These are phyloP conservation scores for Viridothelium virens DNA, from an alignment of 495 filamentous ascomycete genomes.

Conservation along the genomic window DNA sequence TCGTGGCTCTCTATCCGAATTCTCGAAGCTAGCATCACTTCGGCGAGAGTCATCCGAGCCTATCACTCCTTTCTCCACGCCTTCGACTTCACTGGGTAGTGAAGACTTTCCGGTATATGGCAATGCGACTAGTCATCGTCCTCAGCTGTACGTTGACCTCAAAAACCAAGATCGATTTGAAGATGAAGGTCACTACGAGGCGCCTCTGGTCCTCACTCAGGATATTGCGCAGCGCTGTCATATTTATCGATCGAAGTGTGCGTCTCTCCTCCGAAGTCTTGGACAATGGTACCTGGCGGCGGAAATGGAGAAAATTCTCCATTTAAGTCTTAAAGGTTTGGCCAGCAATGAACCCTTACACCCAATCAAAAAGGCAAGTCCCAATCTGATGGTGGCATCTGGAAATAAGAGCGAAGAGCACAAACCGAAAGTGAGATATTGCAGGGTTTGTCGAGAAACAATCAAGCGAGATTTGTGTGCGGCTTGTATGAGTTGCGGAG, in stretches of 20 bases:
- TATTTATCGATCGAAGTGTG: neutral
- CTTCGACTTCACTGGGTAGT: neutral
- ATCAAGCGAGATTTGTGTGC: slow-evolving; percentile 3
- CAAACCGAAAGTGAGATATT: neutral
- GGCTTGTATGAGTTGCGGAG: neutral
- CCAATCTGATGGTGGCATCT: neutral
- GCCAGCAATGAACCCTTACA: neutral
- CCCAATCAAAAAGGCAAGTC: neutral
- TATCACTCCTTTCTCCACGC: neutral
- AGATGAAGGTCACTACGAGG: slow-evolving; percentile 1
- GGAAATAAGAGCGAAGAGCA: neutral
- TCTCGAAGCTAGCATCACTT: neutral
- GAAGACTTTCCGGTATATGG: neutral
- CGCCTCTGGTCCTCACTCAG: neutral
- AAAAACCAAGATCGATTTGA: slow-evolving; percentile 6
- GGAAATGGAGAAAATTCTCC: slow-evolving; percentile 1
- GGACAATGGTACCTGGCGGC: slow-evolving; percentile 1
- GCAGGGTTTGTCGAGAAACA: neutral
- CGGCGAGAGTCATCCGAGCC: neutral
- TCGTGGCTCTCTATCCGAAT: neutral
- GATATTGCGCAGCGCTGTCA: neutral
- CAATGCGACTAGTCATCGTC: neutral
- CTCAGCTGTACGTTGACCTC: slow-evolving; percentile 2
- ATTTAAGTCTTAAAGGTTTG: neutral
- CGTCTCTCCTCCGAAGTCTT: slow-evolving; percentile 3